Evolutionary conservation across 1,139 yeast genomes (phyloP), one percentile per base, ranked within the genome.

Genomic region (Hyphopichia fennica): DNA sequence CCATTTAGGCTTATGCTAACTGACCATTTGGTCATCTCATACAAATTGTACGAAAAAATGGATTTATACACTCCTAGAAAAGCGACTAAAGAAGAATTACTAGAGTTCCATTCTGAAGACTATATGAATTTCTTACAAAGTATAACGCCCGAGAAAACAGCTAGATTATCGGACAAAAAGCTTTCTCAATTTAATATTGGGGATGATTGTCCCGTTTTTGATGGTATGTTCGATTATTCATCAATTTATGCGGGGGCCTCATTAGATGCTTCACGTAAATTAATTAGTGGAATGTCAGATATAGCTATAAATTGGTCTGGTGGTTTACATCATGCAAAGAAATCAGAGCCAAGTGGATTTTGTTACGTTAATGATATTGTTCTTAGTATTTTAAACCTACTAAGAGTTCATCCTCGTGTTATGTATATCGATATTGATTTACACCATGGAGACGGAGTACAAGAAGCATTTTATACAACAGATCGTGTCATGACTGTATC

Each of bases 361-460:
- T 93, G 99, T 61, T 93, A 91, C 58, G 87, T 90, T 39, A 93
- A 93, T 62, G 99, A 93, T 63, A 93, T 93, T 52, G 99, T 91
- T 1, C 68, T 93, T 45, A 89, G 96, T 29, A 88, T 91, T 31
- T 66, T 93, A 43, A 88, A 91, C 55, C 66, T 93, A 44, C 72
- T 93, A 50, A 73, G 97, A 47, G 86, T 86, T 48, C 95, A 89
- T 59, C 91, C 98, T 5, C 75, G 98, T 44, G 97, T 93, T 4
- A 70, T 93, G 57, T 93, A 93, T 60, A 89, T 93, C 43, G 99
- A 93, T 63, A 91, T 91, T 43, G 99, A 93, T 62, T 80, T 93
- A 20, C 99, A 93, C 62, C 99, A 93, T 60, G 99, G 99, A 19
- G 99, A 93, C 61, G 99, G 98, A 41, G 99, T 93, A 1, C 97